Evolutionary conservation across 768 basidiomycete genomes (phyloP).

Genomic region (Boletus bicolor): DNA sequence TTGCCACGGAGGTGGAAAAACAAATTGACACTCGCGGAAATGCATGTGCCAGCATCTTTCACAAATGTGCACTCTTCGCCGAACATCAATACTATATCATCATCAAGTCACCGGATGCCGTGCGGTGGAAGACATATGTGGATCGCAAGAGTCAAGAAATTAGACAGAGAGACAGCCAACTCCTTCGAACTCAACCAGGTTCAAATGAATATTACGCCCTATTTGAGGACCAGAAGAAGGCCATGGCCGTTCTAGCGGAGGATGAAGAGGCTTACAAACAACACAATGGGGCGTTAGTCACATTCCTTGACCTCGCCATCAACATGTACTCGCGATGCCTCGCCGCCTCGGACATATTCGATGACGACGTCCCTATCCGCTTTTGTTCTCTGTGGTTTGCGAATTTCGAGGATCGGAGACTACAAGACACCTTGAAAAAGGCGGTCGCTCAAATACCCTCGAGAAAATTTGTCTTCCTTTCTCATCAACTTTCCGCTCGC

Average conservation of each 20-base stretch:
- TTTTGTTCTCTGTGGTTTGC: slow-evolving; percentile 91
- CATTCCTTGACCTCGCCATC: slow-evolving; percentile 72
- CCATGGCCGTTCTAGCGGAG: slow-evolving; percentile 47
- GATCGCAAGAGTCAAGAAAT: slow-evolving; percentile 74
- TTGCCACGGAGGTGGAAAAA: slow-evolving; percentile 29
- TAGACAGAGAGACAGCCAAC: slow-evolving; percentile 42
- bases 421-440: slow-evolving; percentile 41
- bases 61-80: slow-evolving; percentile 85
- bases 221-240: slow-evolving; percentile 38
- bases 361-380: slow-evolving; percentile 75
- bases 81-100: slow-evolving; percentile 81
- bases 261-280: slow-evolving; percentile 48
- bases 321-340: slow-evolving; percentile 85
- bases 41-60: slow-evolving; percentile 60
- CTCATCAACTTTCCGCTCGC: slow-evolving; percentile 93
- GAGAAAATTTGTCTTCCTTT: slow-evolving; percentile 85
- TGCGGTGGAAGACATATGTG: slow-evolving; percentile 66
- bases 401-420: slow-evolving; percentile 62
- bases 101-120: slow-evolving; percentile 62
- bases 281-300: slow-evolving; percentile 43
- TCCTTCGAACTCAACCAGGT: slow-evolving; percentile 22
- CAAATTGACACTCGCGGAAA: slow-evolving; percentile 15
- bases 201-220: slow-evolving; percentile 29
- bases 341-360: slow-evolving; percentile 62
- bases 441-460: slow-evolving; percentile 69